Evolutionary conservation across 345 rosid genomes (phyloP).

Genomic region (Aethionema arabicum): DNA sequence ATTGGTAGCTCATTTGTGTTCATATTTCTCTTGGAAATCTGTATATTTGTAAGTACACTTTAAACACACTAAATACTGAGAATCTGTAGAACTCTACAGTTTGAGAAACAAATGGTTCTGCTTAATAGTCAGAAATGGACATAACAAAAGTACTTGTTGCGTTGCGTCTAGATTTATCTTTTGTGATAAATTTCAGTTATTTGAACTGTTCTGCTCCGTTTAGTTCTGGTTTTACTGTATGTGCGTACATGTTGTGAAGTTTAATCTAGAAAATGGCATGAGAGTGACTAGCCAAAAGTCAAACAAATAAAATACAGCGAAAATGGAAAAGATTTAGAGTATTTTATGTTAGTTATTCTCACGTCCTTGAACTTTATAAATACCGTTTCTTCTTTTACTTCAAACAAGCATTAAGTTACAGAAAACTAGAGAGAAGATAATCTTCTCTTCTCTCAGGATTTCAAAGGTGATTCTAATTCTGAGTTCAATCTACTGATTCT

Average conservation of each 20-base stretch:
- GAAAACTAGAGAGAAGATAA: constrained; percentile 3
- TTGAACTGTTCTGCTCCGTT: constrained; percentile 15
- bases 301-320: constrained; percentile 21
- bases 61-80: too few relatives aligned
- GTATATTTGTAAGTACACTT: too few relatives aligned
- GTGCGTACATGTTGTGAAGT: constrained; percentile 32
- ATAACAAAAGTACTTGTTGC: neutral
- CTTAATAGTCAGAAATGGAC: neutral
- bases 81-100: too few relatives aligned
- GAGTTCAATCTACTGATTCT: too few relatives aligned
- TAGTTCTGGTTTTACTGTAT: constrained; percentile 28
- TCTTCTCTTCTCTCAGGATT: constrained; percentile 9
- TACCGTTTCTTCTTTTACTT: neutral
- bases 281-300: constrained; percentile 25
- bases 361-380: constrained; percentile 31
- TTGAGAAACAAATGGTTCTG: too few relatives aligned
- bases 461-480: constrained; percentile 6
- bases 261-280: constrained; percentile 27
- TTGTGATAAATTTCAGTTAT: constrained; percentile 2
- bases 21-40: too few relatives aligned
- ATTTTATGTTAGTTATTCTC: constrained; percentile 28
- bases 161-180: neutral
- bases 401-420: constrained; percentile 18
- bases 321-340: neutral
- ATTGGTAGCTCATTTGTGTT: too few relatives aligned